Evolutionary conservation across 2,329 filamentous ascomycete species (phyloP).

Genomic region (Colletotrichum sp.): DNA sequence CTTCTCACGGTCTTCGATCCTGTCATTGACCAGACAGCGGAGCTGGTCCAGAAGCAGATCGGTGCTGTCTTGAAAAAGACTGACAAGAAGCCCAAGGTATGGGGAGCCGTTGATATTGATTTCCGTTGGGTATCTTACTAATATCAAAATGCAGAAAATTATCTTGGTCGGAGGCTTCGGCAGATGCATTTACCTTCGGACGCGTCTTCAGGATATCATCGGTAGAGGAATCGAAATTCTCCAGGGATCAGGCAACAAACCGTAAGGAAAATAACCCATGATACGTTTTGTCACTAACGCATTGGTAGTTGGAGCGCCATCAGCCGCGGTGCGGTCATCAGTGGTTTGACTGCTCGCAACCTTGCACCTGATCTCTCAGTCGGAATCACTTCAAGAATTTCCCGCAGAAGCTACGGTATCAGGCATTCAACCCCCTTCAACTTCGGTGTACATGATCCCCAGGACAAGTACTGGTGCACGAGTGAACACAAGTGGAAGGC

Average conservation of each 20-base stretch:
- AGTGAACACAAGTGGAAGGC: background rate
- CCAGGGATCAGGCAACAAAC: slow-evolving; percentile 31
- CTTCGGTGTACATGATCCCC: background rate
- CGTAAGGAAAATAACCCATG: slow-evolving; percentile 30
- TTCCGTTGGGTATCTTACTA: no score
- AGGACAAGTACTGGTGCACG: slow-evolving; percentile 22
- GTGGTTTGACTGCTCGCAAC: slow-evolving; percentile 17
- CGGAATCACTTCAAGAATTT: slow-evolving; percentile 23
- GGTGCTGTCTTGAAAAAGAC: slow-evolving; percentile 20
- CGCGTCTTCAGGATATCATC: slow-evolving; percentile 9
- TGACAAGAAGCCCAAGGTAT: slow-evolving; percentile 28
- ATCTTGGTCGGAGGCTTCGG: slow-evolving; percentile 46
- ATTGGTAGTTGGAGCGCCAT: slow-evolving; percentile 36
- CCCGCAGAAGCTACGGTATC: slow-evolving; percentile 32
- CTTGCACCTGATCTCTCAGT: background rate
- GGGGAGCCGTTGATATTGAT: no score
- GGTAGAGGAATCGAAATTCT: slow-evolving; percentile 26
- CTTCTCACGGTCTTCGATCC: slow-evolving; percentile 28
- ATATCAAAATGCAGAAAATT: slow-evolving; percentile 31
- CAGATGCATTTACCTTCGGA: slow-evolving; percentile 30
- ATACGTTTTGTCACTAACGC: background rate
- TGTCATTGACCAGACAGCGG: slow-evolving; percentile 20
- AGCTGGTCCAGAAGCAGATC: slow-evolving; percentile 29
- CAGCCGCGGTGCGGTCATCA: slow-evolving; percentile 35
- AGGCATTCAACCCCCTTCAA: background rate